Percentiles rank a stretch among this genome's conserved stretches.
These are phyloP conservation scores for Tetrapyrgos nigripes DNA, from an alignment of 1,284 basidiomycete genomes.

Conservation along the genomic window DNA sequence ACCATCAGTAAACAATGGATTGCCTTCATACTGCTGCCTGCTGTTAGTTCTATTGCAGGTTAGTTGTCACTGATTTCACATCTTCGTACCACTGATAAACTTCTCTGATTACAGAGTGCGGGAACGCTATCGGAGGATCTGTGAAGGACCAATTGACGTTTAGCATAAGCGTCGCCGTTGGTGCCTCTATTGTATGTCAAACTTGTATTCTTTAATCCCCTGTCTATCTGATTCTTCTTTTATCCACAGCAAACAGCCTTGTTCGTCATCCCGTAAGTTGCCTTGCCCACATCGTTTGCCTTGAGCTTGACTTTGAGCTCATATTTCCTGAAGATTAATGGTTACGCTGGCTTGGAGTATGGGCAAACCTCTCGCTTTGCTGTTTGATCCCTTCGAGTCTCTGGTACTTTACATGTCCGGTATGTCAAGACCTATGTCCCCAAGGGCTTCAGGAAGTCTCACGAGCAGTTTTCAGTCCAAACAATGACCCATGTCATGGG, in stretches of 20 bases:
- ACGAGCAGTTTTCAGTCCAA: conserved; percentile 52
- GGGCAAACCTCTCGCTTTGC: conserved; percentile 67
- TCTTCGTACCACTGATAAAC: no score
- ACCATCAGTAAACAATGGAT: conserved; percentile 80
- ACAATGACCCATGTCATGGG: conserved; percentile 84
- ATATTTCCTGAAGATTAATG: conserved; percentile 53
- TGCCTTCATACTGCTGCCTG: conserved; percentile 86
- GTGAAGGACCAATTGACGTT: conserved; percentile 83
- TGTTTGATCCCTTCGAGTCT: conserved; percentile 74
- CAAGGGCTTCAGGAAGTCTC: background rate
- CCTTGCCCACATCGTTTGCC: background rate
- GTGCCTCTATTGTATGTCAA: conserved; percentile 88
- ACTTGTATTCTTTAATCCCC: background rate
- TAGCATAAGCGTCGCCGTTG: conserved; percentile 83
- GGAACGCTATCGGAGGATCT: conserved; percentile 85
- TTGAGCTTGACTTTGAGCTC: background rate
- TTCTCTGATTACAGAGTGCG: conserved; percentile 48
- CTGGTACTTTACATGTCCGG: conserved; percentile 51
- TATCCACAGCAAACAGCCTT: conserved; percentile 86
- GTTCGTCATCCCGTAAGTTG: conserved; percentile 74
- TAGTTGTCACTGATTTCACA: conserved; percentile 18
- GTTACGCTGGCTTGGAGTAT: conserved; percentile 69
- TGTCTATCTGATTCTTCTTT: no score
- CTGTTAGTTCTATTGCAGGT: conserved; percentile 84
- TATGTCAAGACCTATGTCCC: conserved; percentile 12